Conservation (phyloP, 2,329 filamentous ascomycete genomes). For the Trichoderma atroviride region DNA sequence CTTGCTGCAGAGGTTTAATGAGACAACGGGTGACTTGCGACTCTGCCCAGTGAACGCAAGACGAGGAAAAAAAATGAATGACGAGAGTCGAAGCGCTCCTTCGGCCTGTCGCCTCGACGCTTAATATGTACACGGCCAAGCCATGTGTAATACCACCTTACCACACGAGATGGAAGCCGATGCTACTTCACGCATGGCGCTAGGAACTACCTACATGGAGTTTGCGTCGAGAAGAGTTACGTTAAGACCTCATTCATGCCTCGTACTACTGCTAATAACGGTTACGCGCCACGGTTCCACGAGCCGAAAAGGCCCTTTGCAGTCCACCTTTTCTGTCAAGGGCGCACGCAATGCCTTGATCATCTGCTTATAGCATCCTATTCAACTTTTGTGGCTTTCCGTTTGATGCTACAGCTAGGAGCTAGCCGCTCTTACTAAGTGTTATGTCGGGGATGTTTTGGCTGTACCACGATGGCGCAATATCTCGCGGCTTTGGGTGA, state of each 20-base stretch:
- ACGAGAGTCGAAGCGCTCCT: not conserved
- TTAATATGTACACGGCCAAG: conserved; percentile 18
- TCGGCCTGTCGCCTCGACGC: conserved; percentile 2
- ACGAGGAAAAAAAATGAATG: not conserved
- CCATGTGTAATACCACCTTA: conserved; percentile 1
- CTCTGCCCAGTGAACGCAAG: not conserved
- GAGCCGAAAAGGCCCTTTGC: conserved; percentile 3
- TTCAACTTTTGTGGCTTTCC: not conserved
- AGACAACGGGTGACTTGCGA: not conserved
- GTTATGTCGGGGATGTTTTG: conserved; percentile 1
- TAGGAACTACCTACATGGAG: not conserved
- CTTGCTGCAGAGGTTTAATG: no score
- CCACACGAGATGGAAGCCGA: conserved; percentile 12
- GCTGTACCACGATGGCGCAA: conserved; percentile 24
- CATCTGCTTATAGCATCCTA: not conserved
- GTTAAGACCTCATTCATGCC: not conserved
- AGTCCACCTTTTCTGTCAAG: conserved; percentile 13
- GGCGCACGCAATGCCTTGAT: not conserved
- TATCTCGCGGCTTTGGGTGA: conserved; percentile 26
- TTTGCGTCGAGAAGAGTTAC: not conserved
- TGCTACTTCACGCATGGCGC: conserved; percentile 2
- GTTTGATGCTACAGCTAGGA: not conserved
- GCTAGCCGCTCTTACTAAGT: not conserved
- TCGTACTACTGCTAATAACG: not conserved
- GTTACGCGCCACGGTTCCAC: conserved; percentile 13